A percentile compares a stretch with the other conserved stretches of the same genome.
phyloP scores from a whole-genome alignment of 169 alveolate species.

The Cryptosporidium andersoni region DNA sequence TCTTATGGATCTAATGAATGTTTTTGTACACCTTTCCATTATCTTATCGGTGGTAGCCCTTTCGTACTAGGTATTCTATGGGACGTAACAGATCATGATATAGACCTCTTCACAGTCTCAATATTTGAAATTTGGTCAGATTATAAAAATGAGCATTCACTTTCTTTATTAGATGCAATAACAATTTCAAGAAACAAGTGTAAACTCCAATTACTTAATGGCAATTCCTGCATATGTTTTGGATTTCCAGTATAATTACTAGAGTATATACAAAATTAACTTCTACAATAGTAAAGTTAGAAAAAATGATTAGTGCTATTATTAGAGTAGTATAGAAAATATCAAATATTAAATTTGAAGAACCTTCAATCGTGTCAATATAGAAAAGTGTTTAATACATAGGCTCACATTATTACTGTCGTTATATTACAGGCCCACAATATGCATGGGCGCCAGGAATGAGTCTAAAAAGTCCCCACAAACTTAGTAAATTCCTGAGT shows the following conservation, averaged over 20 bases:
- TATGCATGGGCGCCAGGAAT: slow-evolving; percentile 67
- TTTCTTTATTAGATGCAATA: slow-evolving; percentile 46
- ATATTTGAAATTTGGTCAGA: slow-evolving; percentile 59
- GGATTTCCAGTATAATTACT: slow-evolving; percentile 35
- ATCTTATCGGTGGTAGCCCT: slow-evolving; percentile 68
- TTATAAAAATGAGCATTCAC: not conserved
- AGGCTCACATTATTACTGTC: slow-evolving; percentile 23
- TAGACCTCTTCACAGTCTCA: slow-evolving; percentile 63
- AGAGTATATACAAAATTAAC: not conserved
- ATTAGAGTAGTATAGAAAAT: too few species aligned
- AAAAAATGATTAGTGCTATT: too few species aligned
- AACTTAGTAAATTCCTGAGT: not conserved
- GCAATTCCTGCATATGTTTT: slow-evolving; percentile 61
- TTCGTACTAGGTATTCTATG: slow-evolving; percentile 66
- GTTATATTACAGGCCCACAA: slow-evolving; percentile 50
- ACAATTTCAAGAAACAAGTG: slow-evolving; percentile 44
- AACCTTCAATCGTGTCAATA: not conserved
- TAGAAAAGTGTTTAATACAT: not conserved
- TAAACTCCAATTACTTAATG: slow-evolving; percentile 54
- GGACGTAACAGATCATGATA: slow-evolving; percentile 70
- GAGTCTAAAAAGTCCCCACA: slow-evolving; percentile 40
- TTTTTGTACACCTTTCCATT: slow-evolving; percentile 53
- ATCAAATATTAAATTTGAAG: not conserved
- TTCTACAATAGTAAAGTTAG: not conserved
- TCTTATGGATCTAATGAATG: slow-evolving; percentile 40